phyloP scores from a whole-genome alignment of 2,329 filamentous ascomycete species.

The Xylariaceae sp. region DNA sequence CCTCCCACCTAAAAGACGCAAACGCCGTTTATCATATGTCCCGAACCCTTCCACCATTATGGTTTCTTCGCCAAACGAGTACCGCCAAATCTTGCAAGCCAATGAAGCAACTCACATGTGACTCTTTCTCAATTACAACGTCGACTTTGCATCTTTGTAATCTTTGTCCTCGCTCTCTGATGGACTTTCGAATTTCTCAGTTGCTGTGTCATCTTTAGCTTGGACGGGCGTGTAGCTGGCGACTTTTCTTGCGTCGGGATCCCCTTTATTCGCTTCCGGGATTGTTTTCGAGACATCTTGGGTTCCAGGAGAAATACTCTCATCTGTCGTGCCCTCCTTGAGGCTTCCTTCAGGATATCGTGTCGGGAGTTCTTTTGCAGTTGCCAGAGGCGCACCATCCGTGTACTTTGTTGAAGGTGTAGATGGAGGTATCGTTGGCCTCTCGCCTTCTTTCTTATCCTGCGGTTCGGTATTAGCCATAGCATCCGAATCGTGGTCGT shows the following conservation, averaged over 20 bases:
- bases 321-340: constrained; percentile 15
- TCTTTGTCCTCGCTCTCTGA: background rate
- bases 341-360: constrained; percentile 20
- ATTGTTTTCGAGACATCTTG: background rate
- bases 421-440: constrained; percentile 10
- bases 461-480: constrained; percentile 25
- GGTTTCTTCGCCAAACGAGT: too few species aligned
- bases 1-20: background rate
- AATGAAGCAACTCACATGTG: background rate
- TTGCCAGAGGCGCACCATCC: constrained; percentile 22
- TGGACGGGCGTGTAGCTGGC: constrained; percentile 9
- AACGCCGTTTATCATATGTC: background rate
- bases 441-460: constrained; percentile 25
- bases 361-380: constrained; percentile 18
- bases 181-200: background rate
- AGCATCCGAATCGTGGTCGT: constrained; percentile 20
- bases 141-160: background rate
- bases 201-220: background rate
- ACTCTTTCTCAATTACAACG: background rate
- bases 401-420: constrained; percentile 14
- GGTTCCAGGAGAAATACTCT: constrained; percentile 2
- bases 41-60: too few species aligned
- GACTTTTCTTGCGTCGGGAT: background rate
- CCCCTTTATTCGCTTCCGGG: background rate
- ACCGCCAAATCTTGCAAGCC: background rate